phyloP scores from a whole-genome alignment of 2,329 filamentous ascomycete species.

The Aspergillus sp. region DNA sequence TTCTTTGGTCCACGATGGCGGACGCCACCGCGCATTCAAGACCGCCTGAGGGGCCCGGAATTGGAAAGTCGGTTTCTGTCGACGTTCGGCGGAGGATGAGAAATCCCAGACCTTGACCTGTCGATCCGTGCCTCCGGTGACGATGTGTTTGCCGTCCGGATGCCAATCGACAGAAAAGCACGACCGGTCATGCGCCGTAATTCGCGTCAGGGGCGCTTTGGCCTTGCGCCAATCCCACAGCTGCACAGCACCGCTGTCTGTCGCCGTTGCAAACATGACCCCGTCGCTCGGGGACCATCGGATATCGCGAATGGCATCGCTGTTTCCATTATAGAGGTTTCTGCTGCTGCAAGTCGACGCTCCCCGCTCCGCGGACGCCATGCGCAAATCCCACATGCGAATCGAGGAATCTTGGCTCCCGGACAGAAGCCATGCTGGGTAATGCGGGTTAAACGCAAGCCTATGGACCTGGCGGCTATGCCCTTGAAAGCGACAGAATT shows the following conservation, averaged over 20 bases:
- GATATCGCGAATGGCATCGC: constrained; percentile 55
- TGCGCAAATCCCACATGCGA: constrained; percentile 56
- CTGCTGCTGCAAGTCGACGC: constrained; percentile 48
- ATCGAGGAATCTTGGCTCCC: constrained; percentile 58
- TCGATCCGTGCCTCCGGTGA: constrained; percentile 55
- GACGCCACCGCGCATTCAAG: constrained; percentile 55
- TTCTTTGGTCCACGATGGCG: constrained; percentile 49
- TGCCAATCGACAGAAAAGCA: constrained; percentile 61
- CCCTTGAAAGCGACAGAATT: constrained; percentile 55
- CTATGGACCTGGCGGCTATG: constrained; percentile 59
- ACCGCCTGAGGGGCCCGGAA: constrained; percentile 56
- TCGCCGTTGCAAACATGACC: constrained; percentile 55
- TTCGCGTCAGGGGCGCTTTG: constrained; percentile 50
- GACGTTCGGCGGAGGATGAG: constrained; percentile 45
- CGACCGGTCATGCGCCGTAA: constrained; percentile 53
- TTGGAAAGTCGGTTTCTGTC: constrained; percentile 51
- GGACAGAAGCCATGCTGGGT: constrained; percentile 53
- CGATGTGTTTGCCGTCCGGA: constrained; percentile 56
- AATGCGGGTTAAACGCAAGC: constrained; percentile 56
- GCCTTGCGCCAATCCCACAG: constrained; percentile 55
- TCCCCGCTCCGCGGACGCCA: constrained; percentile 41
- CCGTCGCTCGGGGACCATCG: constrained; percentile 58
- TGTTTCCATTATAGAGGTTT: constrained; percentile 48
- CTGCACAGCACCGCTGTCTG: constrained; percentile 56
- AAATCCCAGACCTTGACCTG: constrained; percentile 59